phyloP scores from a whole-genome alignment of 257 asterid genomes.

The Jacaranda mimosifolia region DNA sequence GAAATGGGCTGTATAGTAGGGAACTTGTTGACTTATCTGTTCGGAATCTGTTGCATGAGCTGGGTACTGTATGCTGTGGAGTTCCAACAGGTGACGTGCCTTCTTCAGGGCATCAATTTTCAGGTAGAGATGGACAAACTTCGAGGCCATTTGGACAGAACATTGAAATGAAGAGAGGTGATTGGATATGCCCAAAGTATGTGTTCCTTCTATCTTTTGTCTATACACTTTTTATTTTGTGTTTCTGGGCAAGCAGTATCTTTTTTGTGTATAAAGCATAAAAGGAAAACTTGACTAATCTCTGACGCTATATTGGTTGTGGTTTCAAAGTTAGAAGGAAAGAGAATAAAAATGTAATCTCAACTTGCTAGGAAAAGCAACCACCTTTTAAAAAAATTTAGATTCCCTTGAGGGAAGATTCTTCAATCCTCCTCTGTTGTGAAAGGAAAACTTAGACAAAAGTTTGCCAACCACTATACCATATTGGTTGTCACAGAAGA shows the following conservation, averaged over 20 bases:
- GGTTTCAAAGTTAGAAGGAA: neutral
- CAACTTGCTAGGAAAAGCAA: neutral
- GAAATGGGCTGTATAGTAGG: conserved; percentile 68
- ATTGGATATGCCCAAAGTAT: conserved; percentile 94
- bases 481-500: neutral
- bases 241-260: neutral
- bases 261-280: neutral
- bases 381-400: neutral
- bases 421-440: too few species aligned
- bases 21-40: conserved; percentile 84
- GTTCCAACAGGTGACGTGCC: conserved; percentile 46
- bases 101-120: conserved; percentile 52
- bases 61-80: conserved; percentile 58
- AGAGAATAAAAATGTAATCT: neutral
- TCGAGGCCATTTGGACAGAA: conserved; percentile 64
- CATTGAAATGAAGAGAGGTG: conserved; percentile 92
- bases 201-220: conserved; percentile 35
- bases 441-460: too few species aligned
- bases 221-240: neutral
- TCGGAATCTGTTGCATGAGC: conserved; percentile 71
- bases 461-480: neutral
- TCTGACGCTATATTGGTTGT: neutral
- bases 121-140: conserved; percentile 49
- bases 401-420: too few species aligned
- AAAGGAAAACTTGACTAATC: neutral